Evolutionary conservation across 176 grass and related monocot species (phyloP).

Genomic region (Zoysia pacifica): DNA sequence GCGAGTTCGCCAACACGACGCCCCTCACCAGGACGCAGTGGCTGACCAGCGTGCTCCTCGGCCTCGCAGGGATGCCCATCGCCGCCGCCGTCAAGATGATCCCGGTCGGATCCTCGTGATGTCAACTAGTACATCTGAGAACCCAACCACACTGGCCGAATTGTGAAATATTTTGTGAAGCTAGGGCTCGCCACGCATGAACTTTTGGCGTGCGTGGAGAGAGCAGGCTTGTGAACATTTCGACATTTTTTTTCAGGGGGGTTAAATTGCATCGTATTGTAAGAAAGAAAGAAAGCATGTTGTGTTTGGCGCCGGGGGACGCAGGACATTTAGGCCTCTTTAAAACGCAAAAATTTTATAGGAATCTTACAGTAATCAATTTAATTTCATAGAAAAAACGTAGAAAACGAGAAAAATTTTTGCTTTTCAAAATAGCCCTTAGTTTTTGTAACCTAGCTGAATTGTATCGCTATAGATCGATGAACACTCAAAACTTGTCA

Average conservation of each 20-base stretch:
- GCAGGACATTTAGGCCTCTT: not conserved
- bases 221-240: constrained; percentile 9
- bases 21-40: constrained; percentile 64
- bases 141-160: not conserved
- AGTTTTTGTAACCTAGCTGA: too few species aligned
- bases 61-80: constrained; percentile 79
- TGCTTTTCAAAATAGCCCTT: too few species aligned
- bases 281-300: constrained; percentile 1
- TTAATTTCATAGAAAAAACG: too few species aligned
- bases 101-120: constrained; percentile 61
- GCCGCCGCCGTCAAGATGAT: constrained; percentile 67
- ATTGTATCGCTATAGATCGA: too few species aligned
- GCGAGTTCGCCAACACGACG: constrained; percentile 85
- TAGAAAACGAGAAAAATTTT: too few species aligned
- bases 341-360: too few species aligned
- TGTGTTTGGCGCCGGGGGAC: not conserved
- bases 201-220: constrained; percentile 41
- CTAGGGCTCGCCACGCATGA: not conserved
- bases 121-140: not conserved
- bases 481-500: too few species aligned
- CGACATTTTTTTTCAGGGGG: constrained; percentile 2
- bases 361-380: too few species aligned
- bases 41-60: constrained; percentile 60
- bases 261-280: constrained; percentile 24
- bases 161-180: constrained; percentile 10